A percentile compares a stretch with the other conserved stretches of the same genome.
These are phyloP conservation scores for Cryphonectria japonica DNA, from an alignment of 2,329 filamentous ascomycete genomes.

Conservation along the genomic window DNA sequence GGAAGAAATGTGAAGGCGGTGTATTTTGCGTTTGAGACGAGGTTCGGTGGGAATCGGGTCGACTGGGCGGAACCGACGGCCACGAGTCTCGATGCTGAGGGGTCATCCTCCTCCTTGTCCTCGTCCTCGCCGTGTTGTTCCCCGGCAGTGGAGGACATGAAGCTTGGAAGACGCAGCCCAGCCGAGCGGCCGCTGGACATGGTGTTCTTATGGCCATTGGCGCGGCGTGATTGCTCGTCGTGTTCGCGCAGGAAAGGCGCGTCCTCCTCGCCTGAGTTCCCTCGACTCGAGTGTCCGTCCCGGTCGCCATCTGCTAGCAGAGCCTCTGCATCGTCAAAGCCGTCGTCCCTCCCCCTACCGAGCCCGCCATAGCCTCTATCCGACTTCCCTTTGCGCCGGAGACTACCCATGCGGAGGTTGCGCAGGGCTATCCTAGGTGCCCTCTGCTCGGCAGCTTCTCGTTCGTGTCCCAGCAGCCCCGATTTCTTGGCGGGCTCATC, in stretches of 20 bases:
- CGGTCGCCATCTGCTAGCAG: slow-evolving; percentile 67
- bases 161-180: slow-evolving; percentile 67
- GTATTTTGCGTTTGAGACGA: slow-evolving; percentile 97
- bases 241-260: slow-evolving; percentile 68
- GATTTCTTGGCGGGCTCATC: slow-evolving; percentile 36
- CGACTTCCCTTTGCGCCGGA: slow-evolving; percentile 60
- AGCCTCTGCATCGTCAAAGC: slow-evolving; percentile 68
- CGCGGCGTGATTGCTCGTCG: slow-evolving; percentile 38
- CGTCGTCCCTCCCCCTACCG: slow-evolving; percentile 57
- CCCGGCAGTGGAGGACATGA: slow-evolving; percentile 55
- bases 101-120: slow-evolving; percentile 60
- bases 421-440: slow-evolving; percentile 70
- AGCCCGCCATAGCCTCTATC: slow-evolving; percentile 63
- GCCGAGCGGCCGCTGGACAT: slow-evolving; percentile 49
- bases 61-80: slow-evolving; percentile 75
- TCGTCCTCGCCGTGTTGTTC: slow-evolving; percentile 51
- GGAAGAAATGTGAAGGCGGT: slow-evolving; percentile 94
- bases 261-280: slow-evolving; percentile 71
- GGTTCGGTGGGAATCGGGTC: slow-evolving; percentile 82
- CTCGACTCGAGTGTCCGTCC: slow-evolving; percentile 42
- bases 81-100: slow-evolving; percentile 73
- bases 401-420: slow-evolving; percentile 68
- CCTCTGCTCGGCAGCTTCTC: slow-evolving; percentile 49
- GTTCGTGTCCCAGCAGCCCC: slow-evolving; percentile 54
- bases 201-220: slow-evolving; percentile 44